Evolutionary conservation across 225 moss, liverwort and hornwort genomes (phyloP).

Genomic region (Polytrichum formosum): DNA sequence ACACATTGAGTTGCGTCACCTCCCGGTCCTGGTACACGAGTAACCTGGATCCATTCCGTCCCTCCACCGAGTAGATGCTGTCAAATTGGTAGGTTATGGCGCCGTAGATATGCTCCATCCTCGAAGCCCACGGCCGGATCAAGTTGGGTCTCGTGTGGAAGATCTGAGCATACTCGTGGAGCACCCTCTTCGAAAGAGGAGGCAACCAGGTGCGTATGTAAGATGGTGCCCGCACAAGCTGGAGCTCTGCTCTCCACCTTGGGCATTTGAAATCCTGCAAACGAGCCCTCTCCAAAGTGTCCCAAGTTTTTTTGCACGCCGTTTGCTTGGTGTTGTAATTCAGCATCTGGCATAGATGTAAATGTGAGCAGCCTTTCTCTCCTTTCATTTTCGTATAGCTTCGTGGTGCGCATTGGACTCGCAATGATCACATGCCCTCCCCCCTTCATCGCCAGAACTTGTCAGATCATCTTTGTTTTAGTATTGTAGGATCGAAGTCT

Average conservation of each 20-base stretch:
- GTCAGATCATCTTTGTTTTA: background rate
- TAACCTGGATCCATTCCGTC: constrained; percentile 40
- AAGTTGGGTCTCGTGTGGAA: constrained; percentile 47
- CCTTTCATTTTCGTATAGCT: constrained; percentile 28
- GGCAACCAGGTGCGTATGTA: constrained; percentile 40
- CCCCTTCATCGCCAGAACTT: constrained; percentile 29
- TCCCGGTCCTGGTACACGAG: constrained; percentile 57
- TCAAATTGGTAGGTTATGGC: constrained; percentile 58
- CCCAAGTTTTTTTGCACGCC: constrained; percentile 39
- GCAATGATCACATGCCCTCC: constrained; percentile 14
- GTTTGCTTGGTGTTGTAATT: constrained; percentile 51
- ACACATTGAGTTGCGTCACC: constrained; percentile 37
- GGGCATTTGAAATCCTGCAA: constrained; percentile 46
- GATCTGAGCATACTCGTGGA: constrained; percentile 40
- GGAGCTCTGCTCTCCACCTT: constrained; percentile 44
- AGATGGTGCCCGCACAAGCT: constrained; percentile 36
- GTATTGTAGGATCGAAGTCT: background rate
- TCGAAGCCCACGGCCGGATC: constrained; percentile 44
- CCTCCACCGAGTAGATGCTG: constrained; percentile 47
- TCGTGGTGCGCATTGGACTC: constrained; percentile 24
- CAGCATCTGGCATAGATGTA: constrained; percentile 39
- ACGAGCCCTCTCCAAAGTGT: constrained; percentile 32
- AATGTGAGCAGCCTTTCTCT: constrained; percentile 33
- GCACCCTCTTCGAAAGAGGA: constrained; percentile 24
- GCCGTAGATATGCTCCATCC: constrained; percentile 41